These are phyloP conservation scores for Aspergillus sergii DNA, from an alignment of 2,329 filamentous ascomycete species.

Conservation along the genomic window DNA sequence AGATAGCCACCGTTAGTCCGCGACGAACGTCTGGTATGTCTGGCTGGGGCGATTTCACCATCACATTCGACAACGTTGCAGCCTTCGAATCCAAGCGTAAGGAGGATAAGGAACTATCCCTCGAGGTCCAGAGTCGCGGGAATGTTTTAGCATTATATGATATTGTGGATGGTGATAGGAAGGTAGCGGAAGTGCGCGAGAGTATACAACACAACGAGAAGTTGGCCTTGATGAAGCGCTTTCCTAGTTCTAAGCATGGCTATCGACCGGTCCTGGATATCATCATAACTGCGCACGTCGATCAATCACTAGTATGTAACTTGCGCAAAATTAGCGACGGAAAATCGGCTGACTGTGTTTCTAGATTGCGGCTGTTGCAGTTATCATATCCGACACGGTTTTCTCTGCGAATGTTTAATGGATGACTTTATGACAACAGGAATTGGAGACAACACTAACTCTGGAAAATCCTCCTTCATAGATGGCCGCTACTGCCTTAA, in stretches of 20 bases:
- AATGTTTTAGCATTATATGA: constrained; percentile 22
- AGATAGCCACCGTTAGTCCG: constrained; percentile 14
- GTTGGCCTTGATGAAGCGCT: constrained; percentile 14
- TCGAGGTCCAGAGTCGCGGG: constrained; percentile 22
- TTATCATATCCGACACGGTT: neutral
- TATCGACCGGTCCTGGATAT: constrained; percentile 30
- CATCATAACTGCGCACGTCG: constrained; percentile 26
- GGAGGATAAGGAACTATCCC: constrained; percentile 21
- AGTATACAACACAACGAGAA: constrained; percentile 23
- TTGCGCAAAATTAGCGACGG: neutral
- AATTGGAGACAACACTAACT: neutral
- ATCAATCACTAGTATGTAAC: constrained; percentile 26
- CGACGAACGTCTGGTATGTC: constrained; percentile 11
- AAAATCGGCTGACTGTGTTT: neutral
- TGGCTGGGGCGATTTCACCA: constrained; percentile 18
- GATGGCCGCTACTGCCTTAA: neutral
- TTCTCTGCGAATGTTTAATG: neutral
- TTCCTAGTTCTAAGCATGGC: constrained; percentile 17
- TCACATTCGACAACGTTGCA: constrained; percentile 28
- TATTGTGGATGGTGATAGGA: constrained; percentile 26
- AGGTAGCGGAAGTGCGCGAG: constrained; percentile 21
- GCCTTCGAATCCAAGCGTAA: constrained; percentile 19
- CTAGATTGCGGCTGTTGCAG: neutral
- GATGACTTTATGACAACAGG: neutral
- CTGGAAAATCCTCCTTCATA: neutral